Percentiles rank a stretch among this genome's conserved stretches.
phyloP scores from a whole-genome alignment of 73 alveolate genomes.

The Tetrahymena malaccensis region DNA sequence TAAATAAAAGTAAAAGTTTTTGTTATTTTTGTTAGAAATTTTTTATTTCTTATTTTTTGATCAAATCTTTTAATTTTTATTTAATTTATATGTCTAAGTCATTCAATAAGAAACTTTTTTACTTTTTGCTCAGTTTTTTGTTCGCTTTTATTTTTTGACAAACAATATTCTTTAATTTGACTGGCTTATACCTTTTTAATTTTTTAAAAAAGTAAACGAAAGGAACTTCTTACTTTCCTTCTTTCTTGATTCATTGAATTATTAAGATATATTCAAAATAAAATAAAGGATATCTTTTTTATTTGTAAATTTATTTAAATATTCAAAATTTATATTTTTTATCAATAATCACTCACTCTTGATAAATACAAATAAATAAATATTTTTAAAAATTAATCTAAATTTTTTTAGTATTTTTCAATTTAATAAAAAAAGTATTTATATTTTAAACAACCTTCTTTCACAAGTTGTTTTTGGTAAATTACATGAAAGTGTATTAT shows the following conservation, averaged over 20 bases:
- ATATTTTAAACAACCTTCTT: not conserved
- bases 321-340: not conserved
- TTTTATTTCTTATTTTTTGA: not conserved
- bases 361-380: too few relatives aligned
- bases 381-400: too few relatives aligned
- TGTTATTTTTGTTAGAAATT: not conserved
- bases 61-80: not conserved
- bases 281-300: not conserved
- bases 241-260: not conserved
- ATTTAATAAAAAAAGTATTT: too few relatives aligned
- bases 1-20: not conserved
- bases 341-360: not conserved
- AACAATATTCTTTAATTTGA: not conserved
- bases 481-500: not conserved
- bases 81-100: not conserved
- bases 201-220: not conserved
- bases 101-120: not conserved
- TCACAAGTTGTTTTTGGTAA: not conserved
- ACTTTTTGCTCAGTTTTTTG: not conserved
- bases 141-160: not conserved
- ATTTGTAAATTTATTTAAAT: too few relatives aligned
- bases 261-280: too few relatives aligned
- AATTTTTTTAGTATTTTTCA: too few relatives aligned
- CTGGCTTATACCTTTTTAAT: not conserved
- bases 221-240: not conserved